Base-by-base conservation (phyloP, 78 protist genomes). In the Dictyostelium firmibasis region DNA sequence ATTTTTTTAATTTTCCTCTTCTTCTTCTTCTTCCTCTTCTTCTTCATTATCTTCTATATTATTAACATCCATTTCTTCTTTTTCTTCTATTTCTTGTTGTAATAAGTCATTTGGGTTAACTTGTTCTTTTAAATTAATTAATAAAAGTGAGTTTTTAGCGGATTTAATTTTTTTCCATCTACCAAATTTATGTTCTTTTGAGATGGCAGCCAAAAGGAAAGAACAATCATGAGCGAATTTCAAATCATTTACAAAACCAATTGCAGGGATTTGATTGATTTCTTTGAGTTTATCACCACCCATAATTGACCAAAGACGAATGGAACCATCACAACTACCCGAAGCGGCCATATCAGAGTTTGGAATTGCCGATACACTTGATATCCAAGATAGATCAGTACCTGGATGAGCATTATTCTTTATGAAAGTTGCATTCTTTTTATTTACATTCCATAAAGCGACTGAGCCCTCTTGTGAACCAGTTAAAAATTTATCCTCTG, bases 111-210 rank as follows among this genome's bases (percentile, higher is more conserved):
- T 47, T 18, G 23, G 70, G 27, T 85, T 29, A 27, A 44, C 57
- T 23, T 29, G 23, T 35, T 83, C 64, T 20, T 7, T 69, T 60
- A 96, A 81, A 50, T 67, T 83, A 38, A 93, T 69, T 31, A 96
- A 33, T 20, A 83, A 77, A 2, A 93, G 53, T 2, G 85, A 38
- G 25, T 93, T 96, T 81, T 84, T 70, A 20, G 69, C 95, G 8
- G 31, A 41, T 16, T 60, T 53, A 14, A 94, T 35, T n/a, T 38
- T 81, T 20, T 85, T 53, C 98, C 98, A 97, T 35, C 98, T 64
- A 4, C 98, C 98, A 16, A 97, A 84, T 47, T 94, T 83, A 82
- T 97, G 98, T 79, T 97, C 98, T 72, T 86, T 94, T 9, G 97
- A 96, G 10, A 92, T 57, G 0, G 92, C 96, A 4, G 95, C 98